A percentile compares a stretch with the other conserved stretches of the same genome.
These are phyloP conservation scores for Penicillium paxilli DNA, from an alignment of 495 filamentous ascomycete species.

Conservation along the genomic window DNA sequence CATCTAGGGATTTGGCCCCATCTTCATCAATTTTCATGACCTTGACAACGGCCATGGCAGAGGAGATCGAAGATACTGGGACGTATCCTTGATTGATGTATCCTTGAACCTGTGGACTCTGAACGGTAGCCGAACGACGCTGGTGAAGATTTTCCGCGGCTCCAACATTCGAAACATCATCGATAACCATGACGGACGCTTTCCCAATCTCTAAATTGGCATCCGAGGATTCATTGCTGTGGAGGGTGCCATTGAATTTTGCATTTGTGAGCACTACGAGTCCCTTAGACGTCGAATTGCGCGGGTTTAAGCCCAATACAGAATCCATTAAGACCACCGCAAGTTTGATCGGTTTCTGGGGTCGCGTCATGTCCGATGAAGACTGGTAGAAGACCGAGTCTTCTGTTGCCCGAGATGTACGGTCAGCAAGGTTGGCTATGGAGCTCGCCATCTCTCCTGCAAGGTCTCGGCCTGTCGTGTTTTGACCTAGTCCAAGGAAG, in stretches of 20 bases:
- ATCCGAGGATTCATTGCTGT: conserved; percentile 58
- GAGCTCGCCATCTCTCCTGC: conserved; percentile 76
- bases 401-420: conserved; percentile 19
- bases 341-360: conserved; percentile 61
- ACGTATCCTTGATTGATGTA: conserved; percentile 77
- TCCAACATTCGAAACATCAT: conserved; percentile 63
- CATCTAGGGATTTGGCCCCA: conserved; percentile 66
- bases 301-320: conserved; percentile 82
- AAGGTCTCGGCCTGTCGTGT: conserved; percentile 69
- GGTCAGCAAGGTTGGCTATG: conserved; percentile 71
- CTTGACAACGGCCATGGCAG: conserved; percentile 66
- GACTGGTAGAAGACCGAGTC: conserved; percentile 16
- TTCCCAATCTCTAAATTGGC: conserved; percentile 70
- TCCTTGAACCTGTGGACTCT: conserved; percentile 61
- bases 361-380: conserved; percentile 10
- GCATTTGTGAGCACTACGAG: conserved; percentile 77
- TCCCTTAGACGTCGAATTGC: conserved; percentile 69
- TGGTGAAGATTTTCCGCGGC: conserved; percentile 42
- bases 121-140: conserved; percentile 45
- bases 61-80: conserved; percentile 78
- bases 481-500: conserved; percentile 66
- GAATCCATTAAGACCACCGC: conserved; percentile 77
- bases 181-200: conserved; percentile 79
- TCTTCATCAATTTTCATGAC: conserved; percentile 50
- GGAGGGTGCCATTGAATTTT: conserved; percentile 60